A percentile compares a stretch with the other conserved stretches of the same genome.
These are phyloP conservation scores for Calonectria montana DNA, from an alignment of 2,329 filamentous ascomycete species.

Conservation along the genomic window DNA sequence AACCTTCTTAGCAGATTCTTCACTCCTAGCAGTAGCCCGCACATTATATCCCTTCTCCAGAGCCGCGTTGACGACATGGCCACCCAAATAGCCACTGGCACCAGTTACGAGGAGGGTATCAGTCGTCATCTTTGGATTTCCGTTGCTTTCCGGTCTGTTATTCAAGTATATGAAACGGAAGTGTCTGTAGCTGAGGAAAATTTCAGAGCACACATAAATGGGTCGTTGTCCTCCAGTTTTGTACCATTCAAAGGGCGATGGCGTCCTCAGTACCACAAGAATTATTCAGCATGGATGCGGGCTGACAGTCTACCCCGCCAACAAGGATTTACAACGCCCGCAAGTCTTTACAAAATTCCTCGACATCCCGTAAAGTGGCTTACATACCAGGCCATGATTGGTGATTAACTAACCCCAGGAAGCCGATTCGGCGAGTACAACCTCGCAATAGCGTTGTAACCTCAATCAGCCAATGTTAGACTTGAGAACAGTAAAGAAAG, in stretches of 20 bases:
- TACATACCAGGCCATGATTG: background rate
- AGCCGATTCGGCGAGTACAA: background rate
- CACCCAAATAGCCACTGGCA: constrained; percentile 17
- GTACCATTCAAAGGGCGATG: background rate
- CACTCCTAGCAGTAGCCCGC: constrained; percentile 6
- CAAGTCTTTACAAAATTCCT: background rate
- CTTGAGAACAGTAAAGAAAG: background rate
- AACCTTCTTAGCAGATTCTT: constrained; percentile 19
- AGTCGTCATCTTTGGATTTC: background rate
- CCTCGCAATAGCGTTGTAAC: background rate
- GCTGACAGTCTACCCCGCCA: background rate
- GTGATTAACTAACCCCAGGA: background rate
- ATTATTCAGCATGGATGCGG: background rate
- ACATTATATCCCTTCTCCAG: constrained; percentile 23
- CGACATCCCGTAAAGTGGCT: background rate
- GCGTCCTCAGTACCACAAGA: background rate
- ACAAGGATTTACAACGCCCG: background rate
- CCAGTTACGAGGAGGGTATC: constrained; percentile 19
- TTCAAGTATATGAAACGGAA: background rate
- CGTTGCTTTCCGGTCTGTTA: background rate
- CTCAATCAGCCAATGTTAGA: background rate
- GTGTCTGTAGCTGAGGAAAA: background rate
- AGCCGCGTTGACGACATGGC: constrained; percentile 7
- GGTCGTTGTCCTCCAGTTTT: background rate
- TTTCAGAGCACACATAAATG: background rate